phyloP scores from a whole-genome alignment of 768 basidiomycete genomes.

The Dentipellis fragilis region DNA sequence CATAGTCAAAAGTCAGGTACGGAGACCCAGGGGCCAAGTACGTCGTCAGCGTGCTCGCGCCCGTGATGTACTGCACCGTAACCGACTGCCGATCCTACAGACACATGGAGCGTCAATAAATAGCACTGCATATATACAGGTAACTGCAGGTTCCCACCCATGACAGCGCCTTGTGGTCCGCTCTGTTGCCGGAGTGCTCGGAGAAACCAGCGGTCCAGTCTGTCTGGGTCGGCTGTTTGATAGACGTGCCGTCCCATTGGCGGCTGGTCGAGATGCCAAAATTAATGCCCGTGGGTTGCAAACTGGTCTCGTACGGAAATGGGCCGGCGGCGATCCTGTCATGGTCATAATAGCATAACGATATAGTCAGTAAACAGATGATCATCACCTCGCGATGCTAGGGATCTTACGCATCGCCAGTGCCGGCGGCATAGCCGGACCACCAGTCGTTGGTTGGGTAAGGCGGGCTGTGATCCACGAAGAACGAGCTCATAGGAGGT shows the following conservation, averaged over 20 bases:
- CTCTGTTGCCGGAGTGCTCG: constrained; percentile 20
- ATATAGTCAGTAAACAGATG: too few relatives aligned
- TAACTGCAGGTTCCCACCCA: constrained; percentile 17
- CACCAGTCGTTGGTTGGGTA: constrained; percentile 28
- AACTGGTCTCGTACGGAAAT: constrained; percentile 23
- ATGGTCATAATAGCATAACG: neutral
- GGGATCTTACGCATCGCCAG: constrained; percentile 17
- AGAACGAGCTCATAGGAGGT: constrained; percentile 23
- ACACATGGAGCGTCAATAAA: neutral
- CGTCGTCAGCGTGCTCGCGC: constrained; percentile 22
- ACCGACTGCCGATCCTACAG: constrained; percentile 24
- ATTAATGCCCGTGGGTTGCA: constrained; percentile 19
- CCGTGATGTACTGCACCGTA: constrained; percentile 26
- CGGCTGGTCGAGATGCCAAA: constrained; percentile 23
- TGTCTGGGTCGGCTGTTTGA: constrained; percentile 22
- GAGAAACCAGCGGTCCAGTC: constrained; percentile 25
- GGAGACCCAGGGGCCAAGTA: constrained; percentile 25
- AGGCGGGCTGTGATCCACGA: constrained; percentile 23
- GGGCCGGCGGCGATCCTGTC: constrained; percentile 22
- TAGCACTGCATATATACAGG: neutral
- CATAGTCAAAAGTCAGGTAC: constrained; percentile 24
- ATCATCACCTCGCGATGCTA: too few relatives aligned
- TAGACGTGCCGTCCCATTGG: constrained; percentile 23
- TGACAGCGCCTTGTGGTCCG: constrained; percentile 23
- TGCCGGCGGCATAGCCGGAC: constrained; percentile 23